These are phyloP conservation scores for Xylariaceae sp. DNA, from an alignment of 2,329 filamentous ascomycete genomes.

Conservation along the genomic window DNA sequence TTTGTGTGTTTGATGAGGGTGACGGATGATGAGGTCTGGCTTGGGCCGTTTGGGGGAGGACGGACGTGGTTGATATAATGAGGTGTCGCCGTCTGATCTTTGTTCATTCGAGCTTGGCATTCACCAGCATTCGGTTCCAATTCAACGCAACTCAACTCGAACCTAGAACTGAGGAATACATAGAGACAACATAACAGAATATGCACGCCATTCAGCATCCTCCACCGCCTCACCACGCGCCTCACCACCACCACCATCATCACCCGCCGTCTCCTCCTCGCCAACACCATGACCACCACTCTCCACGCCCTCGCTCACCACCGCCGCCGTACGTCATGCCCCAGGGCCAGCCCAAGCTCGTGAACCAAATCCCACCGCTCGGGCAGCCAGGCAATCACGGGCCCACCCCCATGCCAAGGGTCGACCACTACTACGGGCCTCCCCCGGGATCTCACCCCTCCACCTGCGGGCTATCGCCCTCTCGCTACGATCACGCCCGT, in stretches of 20 bases:
- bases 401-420: neutral
- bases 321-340: constrained; percentile 4
- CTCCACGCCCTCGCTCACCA: neutral
- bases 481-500: neutral
- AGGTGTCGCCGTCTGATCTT: no score
- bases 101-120: no score
- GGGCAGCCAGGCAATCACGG: constrained; percentile 3
- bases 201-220: no score
- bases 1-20: no score
- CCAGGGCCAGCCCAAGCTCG: neutral
- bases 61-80: no score
- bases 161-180: no score
- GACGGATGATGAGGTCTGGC: no score
- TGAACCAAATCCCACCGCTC: constrained; percentile 1
- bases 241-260: neutral
- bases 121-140: no score
- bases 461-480: neutral
- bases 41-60: no score
- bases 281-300: neutral
- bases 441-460: neutral
- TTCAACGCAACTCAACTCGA: no score
- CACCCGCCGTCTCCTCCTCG: neutral
- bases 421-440: neutral
- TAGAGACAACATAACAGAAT: no score
- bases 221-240: neutral